Conservation (phyloP, 78 protist genomes). For the Dictyostelium firmibasis region DNA sequence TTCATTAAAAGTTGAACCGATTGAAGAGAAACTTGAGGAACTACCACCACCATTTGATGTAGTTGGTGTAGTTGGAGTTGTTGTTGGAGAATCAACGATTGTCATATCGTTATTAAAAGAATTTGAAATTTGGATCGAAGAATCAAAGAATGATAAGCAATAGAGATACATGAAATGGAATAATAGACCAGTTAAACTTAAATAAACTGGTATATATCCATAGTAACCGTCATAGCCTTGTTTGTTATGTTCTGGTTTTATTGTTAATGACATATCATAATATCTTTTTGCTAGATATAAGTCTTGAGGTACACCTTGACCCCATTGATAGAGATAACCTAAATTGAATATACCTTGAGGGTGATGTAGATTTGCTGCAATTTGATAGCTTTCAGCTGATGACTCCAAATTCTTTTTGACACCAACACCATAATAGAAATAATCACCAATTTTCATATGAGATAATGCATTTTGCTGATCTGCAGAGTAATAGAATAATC, state of each 20-base stretch:
- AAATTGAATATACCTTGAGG: slow-evolving; percentile 91
- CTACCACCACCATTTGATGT: not conserved
- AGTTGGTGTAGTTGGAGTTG: too few relatives aligned
- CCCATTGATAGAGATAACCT: slow-evolving; percentile 91
- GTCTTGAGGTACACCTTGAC: slow-evolving; percentile 87
- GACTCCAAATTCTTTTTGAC: slow-evolving; percentile 35
- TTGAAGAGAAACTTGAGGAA: not conserved
- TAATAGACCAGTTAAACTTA: slow-evolving; percentile 71
- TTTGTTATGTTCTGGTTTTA: slow-evolving; percentile 10
- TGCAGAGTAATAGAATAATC: slow-evolving; percentile 62
- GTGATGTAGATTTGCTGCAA: slow-evolving; percentile 49
- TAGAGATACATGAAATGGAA: slow-evolving; percentile 48
- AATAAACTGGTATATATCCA: slow-evolving; percentile 84
- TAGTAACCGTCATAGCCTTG: not conserved
- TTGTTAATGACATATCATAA: slow-evolving; percentile 87
- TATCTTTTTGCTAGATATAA: slow-evolving; percentile 90
- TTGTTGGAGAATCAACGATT: not conserved
- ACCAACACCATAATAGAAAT: slow-evolving; percentile 91
- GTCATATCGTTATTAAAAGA: not conserved
- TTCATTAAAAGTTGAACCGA: not conserved
- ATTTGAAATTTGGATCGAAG: not conserved
- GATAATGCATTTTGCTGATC: slow-evolving; percentile 84
- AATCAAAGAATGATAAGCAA: slow-evolving; percentile 19
- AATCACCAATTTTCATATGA: slow-evolving; percentile 89
- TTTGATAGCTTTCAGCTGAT: slow-evolving; percentile 81